A percentile compares a stretch with the other conserved stretches of the same genome.
These are phyloP conservation scores for Amanita rubescens DNA, from an alignment of 768 basidiomycete genomes.

Conservation along the genomic window DNA sequence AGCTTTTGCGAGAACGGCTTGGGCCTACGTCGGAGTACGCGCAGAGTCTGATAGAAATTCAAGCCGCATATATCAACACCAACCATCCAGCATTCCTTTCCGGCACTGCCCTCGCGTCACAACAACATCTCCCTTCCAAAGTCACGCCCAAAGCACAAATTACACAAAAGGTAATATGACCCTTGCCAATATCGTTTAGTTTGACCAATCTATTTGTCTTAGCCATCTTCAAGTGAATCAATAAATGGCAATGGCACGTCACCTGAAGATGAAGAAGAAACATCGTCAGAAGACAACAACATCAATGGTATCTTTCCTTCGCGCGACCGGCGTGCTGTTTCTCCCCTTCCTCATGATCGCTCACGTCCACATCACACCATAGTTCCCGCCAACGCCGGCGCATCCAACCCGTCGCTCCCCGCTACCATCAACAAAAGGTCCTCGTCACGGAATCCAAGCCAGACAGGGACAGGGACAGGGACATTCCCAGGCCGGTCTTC, in stretches of 20 bases:
- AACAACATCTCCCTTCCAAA: slow-evolving; percentile 28
- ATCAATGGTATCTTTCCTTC: slow-evolving; percentile 46
- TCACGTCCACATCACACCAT: slow-evolving; percentile 29
- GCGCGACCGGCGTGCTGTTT: slow-evolving; percentile 62
- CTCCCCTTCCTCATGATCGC: slow-evolving; percentile 73
- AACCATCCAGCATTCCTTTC: slow-evolving; percentile 94
- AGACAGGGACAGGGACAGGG: not conserved
- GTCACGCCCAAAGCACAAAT: slow-evolving; percentile 34
- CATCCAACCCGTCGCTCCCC: slow-evolving; percentile 12
- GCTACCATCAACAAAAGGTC: slow-evolving; percentile 19
- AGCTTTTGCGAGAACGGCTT: slow-evolving; percentile 87
- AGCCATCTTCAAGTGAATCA: slow-evolving; percentile 64
- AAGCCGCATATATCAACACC: slow-evolving; percentile 98
- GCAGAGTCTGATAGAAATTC: slow-evolving; percentile 91
- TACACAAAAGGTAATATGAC: slow-evolving; percentile 42
- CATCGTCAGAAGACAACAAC: slow-evolving; percentile 47
- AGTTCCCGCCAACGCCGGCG: slow-evolving; percentile 27
- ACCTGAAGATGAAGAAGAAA: slow-evolving; percentile 50
- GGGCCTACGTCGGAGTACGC: slow-evolving; percentile 98
- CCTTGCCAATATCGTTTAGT: not conserved
- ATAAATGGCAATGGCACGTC: slow-evolving; percentile 42
- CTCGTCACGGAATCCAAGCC: slow-evolving; percentile 14
- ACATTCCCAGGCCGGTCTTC: slow-evolving; percentile 19
- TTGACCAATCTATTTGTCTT: slow-evolving; percentile 11
- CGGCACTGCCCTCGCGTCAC: slow-evolving; percentile 60